phyloP scores from a whole-genome alignment of 495 filamentous ascomycete species.

The Xylaria sp. region DNA sequence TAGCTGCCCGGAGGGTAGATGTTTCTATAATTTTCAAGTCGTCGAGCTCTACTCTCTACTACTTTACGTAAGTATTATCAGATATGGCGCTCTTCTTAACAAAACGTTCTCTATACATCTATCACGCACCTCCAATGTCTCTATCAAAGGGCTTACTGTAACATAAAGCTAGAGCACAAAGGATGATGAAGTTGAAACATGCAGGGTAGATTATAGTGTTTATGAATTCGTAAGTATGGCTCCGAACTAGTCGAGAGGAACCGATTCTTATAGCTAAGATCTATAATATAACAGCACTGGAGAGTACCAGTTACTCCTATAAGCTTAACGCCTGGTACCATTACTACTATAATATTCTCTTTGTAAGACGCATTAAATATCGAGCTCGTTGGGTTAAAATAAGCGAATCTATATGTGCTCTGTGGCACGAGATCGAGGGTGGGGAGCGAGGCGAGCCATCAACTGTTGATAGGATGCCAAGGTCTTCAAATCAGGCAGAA shows the following conservation, averaged over 20 bases:
- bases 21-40: background rate
- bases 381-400: background rate
- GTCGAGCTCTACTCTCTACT: background rate
- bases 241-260: background rate
- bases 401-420: background rate
- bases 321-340: too few species aligned
- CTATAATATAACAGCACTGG: too few species aligned
- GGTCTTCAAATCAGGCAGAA: background rate
- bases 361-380: too few species aligned
- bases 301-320: too few species aligned
- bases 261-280: background rate
- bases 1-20: background rate
- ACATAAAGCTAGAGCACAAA: too few species aligned
- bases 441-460: background rate
- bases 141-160: background rate
- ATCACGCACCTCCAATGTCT: background rate
- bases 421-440: background rate
- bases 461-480: background rate
- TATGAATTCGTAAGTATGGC: too few species aligned
- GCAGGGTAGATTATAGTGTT: too few species aligned
- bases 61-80: too few species aligned
- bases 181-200: too few species aligned
- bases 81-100: too few species aligned
- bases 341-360: too few species aligned
- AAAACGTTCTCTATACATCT: background rate